Evolutionary conservation across 1,284 basidiomycete species (phyloP), one percentile per base, ranked within the genome.

Genomic region (Uromyces viciae-fabae): DNA sequence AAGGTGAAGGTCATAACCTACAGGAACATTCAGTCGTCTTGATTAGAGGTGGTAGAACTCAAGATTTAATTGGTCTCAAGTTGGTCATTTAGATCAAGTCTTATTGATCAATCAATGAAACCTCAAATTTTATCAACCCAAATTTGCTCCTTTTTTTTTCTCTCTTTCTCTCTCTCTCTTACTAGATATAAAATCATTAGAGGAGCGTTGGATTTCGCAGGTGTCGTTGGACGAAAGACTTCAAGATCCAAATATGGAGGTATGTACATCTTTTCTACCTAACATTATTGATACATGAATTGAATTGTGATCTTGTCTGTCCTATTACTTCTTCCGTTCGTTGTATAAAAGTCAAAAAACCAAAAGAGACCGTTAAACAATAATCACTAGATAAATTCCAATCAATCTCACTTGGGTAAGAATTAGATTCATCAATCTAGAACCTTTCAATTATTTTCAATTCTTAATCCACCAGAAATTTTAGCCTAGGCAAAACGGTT

Each of bases 11-110:
- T 0, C 96, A 99, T 87, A 98, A 98, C 86, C 87, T 99, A 84
- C 97, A 99, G 88, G 97, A 99, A 86, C 97, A 99, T 85, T 92
- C 91, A 85, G 97, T 99, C 1, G 95, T 99, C 3, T 87, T 98
- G 60, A 90, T 99, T 28, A 89, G 95, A 84, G 97, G 97, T 17
- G 97, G 97, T 9, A 90, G 95, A 87, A 92, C 95, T 2, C 95
- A 98, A 88, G 97, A 99, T 91, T 89, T 98, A 86, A 95, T 95
- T 49, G 95, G 95, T 90, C 92, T 97, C 43, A 91, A 92, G 95
- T 96, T 85, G 82, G 93, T 88, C 40, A 75, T 62, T 42, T 25
- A 62, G 28, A 9, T 60, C n/a, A 22, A 17, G 15, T 60, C 22
- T 22, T 14, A 22, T 19, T 40, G 14, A 8, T n/a, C 46, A 22